Conservation (phyloP, 768 basidiomycete genomes). For the Polyporus arcularius region DNA sequence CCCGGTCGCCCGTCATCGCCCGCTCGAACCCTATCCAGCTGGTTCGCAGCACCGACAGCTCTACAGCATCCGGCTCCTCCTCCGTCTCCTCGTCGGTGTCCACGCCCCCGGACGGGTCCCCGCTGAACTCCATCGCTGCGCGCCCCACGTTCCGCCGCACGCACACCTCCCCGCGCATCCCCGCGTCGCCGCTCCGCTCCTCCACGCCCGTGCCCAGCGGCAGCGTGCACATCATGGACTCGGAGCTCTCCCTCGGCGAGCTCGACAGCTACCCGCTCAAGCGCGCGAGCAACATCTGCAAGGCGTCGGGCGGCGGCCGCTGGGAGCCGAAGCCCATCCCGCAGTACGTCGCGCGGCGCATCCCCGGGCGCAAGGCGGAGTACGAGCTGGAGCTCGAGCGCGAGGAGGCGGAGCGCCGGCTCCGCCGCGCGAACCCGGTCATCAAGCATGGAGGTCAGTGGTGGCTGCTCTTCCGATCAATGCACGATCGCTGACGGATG, state of each 20-base stretch:
- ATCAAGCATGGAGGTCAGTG: slow-evolving; percentile 55
- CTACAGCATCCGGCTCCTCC: slow-evolving; percentile 21
- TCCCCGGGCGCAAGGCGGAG: slow-evolving; percentile 67
- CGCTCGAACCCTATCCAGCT: slow-evolving; percentile 18
- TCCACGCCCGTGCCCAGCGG: slow-evolving; percentile 23
- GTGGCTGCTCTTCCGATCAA: background rate
- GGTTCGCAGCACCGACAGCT: slow-evolving; percentile 12
- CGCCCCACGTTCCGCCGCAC: slow-evolving; percentile 28
- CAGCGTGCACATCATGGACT: slow-evolving; percentile 11
- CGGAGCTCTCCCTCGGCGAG: slow-evolving; percentile 46
- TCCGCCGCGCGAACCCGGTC: slow-evolving; percentile 60
- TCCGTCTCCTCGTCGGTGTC: slow-evolving; percentile 34
- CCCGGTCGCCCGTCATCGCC: slow-evolving; percentile 42
- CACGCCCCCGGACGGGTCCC: slow-evolving; percentile 31
- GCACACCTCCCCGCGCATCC: slow-evolving; percentile 36
- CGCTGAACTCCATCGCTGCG: slow-evolving; percentile 7
- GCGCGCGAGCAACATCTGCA: slow-evolving; percentile 68
- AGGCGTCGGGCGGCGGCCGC: slow-evolving; percentile 76
- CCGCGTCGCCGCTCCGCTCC: slow-evolving; percentile 28
- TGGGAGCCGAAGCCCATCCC: slow-evolving; percentile 68
- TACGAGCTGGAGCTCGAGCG: slow-evolving; percentile 73
- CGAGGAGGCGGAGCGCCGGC: slow-evolving; percentile 55
- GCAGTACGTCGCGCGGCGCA: slow-evolving; percentile 46
- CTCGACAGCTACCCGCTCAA: slow-evolving; percentile 74
- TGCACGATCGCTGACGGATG: slow-evolving; percentile 6